These are phyloP conservation scores for Alternaria triticimaculans DNA, from an alignment of 2,329 filamentous ascomycete species.

Conservation along the genomic window DNA sequence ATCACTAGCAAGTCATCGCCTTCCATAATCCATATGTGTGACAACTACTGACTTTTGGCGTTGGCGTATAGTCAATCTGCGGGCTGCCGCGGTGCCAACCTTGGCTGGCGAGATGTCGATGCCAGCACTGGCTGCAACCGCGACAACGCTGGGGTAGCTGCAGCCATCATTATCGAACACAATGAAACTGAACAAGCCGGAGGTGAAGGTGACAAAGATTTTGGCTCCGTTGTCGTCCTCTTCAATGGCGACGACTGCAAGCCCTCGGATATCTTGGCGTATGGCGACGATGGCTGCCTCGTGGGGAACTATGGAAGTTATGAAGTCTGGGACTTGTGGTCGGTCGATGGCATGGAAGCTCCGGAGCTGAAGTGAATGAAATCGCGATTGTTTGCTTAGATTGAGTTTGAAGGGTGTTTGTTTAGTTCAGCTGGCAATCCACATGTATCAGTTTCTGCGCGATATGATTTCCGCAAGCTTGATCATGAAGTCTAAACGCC, in stretches of 20 bases:
- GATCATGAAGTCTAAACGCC: neutral
- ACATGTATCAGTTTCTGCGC: neutral
- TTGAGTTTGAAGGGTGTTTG: neutral
- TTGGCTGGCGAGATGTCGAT: constrained; percentile 1
- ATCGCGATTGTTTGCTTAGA: neutral
- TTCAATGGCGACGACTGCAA: constrained; percentile 14
- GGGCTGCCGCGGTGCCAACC: neutral
- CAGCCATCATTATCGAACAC: neutral
- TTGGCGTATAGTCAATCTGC: neutral
- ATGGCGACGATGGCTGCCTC: constrained; percentile 7
- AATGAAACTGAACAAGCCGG: neutral
- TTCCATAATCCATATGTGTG: neutral
- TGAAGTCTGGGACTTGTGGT: constrained; percentile 15
- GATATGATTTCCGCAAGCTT: neutral
- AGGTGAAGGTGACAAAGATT: constrained; percentile 9
- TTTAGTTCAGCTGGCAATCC: neutral
- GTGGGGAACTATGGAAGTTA: constrained; percentile 13
- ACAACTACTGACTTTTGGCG: neutral
- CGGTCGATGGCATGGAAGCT: constrained; percentile 2
- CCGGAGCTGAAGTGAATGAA: neutral
- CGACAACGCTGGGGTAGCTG: constrained; percentile 6
- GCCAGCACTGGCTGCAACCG: constrained; percentile 7
- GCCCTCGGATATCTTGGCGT: constrained; percentile 11
- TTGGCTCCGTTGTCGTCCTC: constrained; percentile 12
- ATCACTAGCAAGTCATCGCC: neutral